These are phyloP conservation scores for Chlamydomonas applanata DNA, from an alignment of 139 green algal genomes.

Conservation along the genomic window DNA sequence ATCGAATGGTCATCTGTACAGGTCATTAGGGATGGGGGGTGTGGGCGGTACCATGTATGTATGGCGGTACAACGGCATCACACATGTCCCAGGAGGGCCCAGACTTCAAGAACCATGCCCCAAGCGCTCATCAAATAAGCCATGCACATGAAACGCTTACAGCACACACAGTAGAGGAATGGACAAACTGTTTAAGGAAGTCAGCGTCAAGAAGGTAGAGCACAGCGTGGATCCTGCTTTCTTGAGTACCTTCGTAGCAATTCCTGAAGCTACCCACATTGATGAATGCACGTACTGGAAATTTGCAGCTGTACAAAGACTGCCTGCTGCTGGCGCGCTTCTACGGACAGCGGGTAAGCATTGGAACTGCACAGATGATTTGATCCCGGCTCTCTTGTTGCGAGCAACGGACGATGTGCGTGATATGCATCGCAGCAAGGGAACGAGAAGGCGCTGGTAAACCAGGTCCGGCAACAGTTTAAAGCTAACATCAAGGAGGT, in stretches of 20 bases:
- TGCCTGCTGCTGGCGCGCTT: slow-evolving; percentile 49
- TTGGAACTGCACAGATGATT: background rate
- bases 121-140: background rate
- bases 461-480: slow-evolving; percentile 47
- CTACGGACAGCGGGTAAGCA: slow-evolving; percentile 43
- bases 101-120: no score
- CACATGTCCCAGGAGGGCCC: no score
- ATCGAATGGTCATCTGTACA: no score
- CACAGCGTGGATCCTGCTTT: background rate
- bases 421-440: slow-evolving; percentile 60
- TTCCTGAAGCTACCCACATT: background rate
- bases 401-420: no score
- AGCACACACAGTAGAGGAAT: slow-evolving; percentile 5
- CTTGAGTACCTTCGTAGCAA: background rate
- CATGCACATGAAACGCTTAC: background rate
- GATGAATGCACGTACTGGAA: no score
- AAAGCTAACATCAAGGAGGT: slow-evolving; percentile 51
- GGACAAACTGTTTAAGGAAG: slow-evolving; percentile 56
- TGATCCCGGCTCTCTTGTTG: no score
- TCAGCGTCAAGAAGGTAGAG: slow-evolving; percentile 51
- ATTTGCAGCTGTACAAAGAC: slow-evolving; percentile 55
- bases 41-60: no score
- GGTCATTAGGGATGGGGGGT: no score
- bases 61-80: no score
- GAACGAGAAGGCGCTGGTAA: slow-evolving; percentile 36